A percentile compares a stretch with the other conserved stretches of the same genome.
phyloP scores from a whole-genome alignment of 2,329 filamentous ascomycete species.

The Calonectria henricotiae region DNA sequence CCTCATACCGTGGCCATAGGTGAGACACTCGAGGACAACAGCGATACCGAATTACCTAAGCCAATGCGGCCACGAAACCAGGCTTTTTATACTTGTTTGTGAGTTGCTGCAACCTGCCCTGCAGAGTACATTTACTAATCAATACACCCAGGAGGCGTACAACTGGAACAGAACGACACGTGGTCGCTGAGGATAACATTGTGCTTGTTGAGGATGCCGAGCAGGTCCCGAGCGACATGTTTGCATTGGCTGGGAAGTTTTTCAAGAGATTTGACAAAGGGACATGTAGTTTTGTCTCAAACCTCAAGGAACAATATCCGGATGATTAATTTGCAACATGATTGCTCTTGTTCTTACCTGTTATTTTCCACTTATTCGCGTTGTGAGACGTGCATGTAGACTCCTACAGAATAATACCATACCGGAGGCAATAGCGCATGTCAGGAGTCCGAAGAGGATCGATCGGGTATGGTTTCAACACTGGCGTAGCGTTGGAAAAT shows the following conservation, averaged over 20 bases:
- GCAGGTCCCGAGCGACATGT: conserved; percentile 71
- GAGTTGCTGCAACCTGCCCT: conserved; percentile 61
- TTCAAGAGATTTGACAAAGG: conserved; percentile 88
- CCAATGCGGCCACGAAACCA: conserved; percentile 52
- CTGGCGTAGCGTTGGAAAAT: conserved; percentile 28
- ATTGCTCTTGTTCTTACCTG: background rate
- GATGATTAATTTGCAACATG: conserved; percentile 75
- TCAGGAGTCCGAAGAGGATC: conserved; percentile 24
- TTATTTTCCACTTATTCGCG: conserved; percentile 10
- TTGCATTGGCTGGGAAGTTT: conserved; percentile 83
- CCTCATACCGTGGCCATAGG: conserved; percentile 51
- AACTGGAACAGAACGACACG: conserved; percentile 56
- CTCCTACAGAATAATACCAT: background rate
- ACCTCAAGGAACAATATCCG: conserved; percentile 85
- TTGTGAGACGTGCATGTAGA: background rate
- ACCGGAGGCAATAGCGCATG: background rate
- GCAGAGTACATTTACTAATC: conserved; percentile 25
- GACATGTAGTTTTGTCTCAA: conserved; percentile 84
- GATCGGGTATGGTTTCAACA: background rate
- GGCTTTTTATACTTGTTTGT: conserved; percentile 89
- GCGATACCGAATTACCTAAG: conserved; percentile 52
- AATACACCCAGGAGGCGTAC: conserved; percentile 50
- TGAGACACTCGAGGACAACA: conserved; percentile 51
- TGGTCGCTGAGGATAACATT: conserved; percentile 82
- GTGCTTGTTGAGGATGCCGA: conserved; percentile 68